These are phyloP conservation scores for Colletotrichum sansevieriae DNA, from an alignment of 2,329 filamentous ascomycete genomes.

Conservation along the genomic window DNA sequence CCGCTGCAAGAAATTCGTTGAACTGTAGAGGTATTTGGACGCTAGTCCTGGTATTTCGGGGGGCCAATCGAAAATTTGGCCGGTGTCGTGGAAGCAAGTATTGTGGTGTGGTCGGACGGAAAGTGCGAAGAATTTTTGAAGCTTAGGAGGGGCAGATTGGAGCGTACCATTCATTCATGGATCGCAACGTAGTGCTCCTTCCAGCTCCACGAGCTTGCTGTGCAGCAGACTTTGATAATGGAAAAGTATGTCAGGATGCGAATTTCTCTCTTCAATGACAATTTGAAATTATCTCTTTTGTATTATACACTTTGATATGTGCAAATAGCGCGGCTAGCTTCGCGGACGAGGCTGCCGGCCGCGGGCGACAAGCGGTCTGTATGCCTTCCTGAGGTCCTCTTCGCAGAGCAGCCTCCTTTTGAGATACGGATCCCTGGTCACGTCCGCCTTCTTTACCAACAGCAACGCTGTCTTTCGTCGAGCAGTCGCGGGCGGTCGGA, in stretches of 20 bases:
- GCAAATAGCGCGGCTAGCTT: too few species aligned
- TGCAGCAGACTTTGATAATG: too few species aligned
- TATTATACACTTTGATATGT: too few species aligned
- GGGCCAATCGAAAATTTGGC: constrained; percentile 4
- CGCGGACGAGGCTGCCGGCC: too few species aligned
- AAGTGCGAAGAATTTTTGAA: constrained; percentile 41
- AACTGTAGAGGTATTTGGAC: not conserved
- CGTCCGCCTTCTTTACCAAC: too few species aligned
- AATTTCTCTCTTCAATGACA: too few species aligned
- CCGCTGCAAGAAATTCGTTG: not conserved
- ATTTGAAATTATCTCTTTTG: too few species aligned
- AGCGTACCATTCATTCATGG: constrained; percentile 9
- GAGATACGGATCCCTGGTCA: not conserved
- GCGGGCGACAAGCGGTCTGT: not conserved
- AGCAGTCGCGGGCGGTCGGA: not conserved
- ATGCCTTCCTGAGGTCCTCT: not conserved
- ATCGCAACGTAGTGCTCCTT: not conserved
- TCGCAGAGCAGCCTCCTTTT: not conserved
- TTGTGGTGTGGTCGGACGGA: constrained; percentile 16
- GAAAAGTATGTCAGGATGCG: too few species aligned
- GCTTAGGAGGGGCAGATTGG: constrained; percentile 39
- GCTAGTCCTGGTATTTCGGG: not conserved
- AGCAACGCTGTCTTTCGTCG: not conserved
- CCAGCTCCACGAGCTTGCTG: too few species aligned
- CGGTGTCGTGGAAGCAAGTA: constrained; percentile 9